Evolutionary conservation across 805 yeast species (phyloP), one percentile per base, ranked within the genome.

Genomic region (Wickerhamomyces ciferrii): DNA sequence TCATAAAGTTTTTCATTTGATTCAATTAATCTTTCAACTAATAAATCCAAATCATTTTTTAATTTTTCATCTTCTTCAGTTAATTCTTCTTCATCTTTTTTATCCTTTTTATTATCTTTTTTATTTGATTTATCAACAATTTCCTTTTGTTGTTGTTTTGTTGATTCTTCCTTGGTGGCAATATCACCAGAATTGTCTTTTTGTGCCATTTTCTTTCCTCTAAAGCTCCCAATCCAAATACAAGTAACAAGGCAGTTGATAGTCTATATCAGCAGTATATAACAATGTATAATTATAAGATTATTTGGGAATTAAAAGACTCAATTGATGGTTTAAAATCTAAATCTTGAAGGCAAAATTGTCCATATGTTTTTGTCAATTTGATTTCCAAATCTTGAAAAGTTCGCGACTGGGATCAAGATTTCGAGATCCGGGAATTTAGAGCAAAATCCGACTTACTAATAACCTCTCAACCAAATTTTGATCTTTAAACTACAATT

Each of bases 61-160:
- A 94, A 76, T 62, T 84, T 87, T 55, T 81, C 84, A 67, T 94
- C 99, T 65, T 92, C 98, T 66, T 91, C 98, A 25, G 90, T 84
- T 49, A 94, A 76, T 62, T 90, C 96, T 62, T 90, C 97, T 59
- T 84, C 95, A 32, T 37, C 39, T 18, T 67, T 47, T 25, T 50
- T 53, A 35, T 68, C 51, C 41, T 49, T 48, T 38, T 58, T 52
- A 17, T 39, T 39, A 25, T 54, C 48, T 23, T 46, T 42, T 37
- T 53, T 49, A 25, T 43, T 48, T 10, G 47, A 34, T 42, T 48
- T 45, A 19, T 27, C 31, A 27, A 10, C 14, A 8, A 8, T 9
- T 27, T 27, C 31, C 14, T 27, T 27, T 27, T 24, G 35, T 31
- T 31, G 35, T 39, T 35, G 36, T 35, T 29, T 19, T 21, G 21